These are phyloP conservation scores for Epithemia pelagica DNA, from an alignment of 108 stramenopile genomes.

Conservation along the genomic window DNA sequence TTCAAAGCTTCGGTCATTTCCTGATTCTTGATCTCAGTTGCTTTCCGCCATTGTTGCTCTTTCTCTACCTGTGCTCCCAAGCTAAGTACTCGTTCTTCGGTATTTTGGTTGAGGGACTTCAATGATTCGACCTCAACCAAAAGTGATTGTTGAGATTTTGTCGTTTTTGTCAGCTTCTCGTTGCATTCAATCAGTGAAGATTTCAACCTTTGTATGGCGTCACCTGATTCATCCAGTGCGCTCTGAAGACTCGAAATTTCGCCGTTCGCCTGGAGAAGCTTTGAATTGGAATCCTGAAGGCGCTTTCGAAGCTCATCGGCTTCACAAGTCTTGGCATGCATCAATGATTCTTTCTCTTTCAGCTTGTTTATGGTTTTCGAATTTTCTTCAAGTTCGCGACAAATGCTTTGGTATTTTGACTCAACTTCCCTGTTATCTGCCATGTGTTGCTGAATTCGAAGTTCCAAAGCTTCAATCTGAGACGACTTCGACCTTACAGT, in stretches of 20 bases:
- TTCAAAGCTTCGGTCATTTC: not conserved
- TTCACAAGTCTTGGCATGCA: not conserved
- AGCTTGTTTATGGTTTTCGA: not conserved
- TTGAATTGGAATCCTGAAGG: not conserved
- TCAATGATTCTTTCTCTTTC: not conserved
- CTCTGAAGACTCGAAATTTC: not conserved
- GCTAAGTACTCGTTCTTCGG: not conserved
- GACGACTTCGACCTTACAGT: not conserved
- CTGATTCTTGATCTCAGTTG: not conserved
- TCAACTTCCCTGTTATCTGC: not conserved
- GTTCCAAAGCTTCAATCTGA: not conserved
- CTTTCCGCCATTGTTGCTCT: not conserved
- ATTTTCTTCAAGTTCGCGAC: not conserved
- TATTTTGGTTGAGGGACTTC: not conserved
- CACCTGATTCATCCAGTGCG: conserved; percentile 1
- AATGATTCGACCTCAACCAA: conserved; percentile 6
- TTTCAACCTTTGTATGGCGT: conserved; percentile 20
- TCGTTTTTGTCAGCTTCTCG: conserved; percentile 9
- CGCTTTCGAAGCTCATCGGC: not conserved
- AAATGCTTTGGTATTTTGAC: not conserved
- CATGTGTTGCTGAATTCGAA: not conserved
- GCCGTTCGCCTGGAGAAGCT: not conserved
- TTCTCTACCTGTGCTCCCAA: not conserved
- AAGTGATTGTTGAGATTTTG: not conserved
- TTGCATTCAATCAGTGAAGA: conserved; percentile 24